These are phyloP conservation scores for Rhodosporidiobolus odoratus DNA, from an alignment of 768 basidiomycete species.

Conservation along the genomic window DNA sequence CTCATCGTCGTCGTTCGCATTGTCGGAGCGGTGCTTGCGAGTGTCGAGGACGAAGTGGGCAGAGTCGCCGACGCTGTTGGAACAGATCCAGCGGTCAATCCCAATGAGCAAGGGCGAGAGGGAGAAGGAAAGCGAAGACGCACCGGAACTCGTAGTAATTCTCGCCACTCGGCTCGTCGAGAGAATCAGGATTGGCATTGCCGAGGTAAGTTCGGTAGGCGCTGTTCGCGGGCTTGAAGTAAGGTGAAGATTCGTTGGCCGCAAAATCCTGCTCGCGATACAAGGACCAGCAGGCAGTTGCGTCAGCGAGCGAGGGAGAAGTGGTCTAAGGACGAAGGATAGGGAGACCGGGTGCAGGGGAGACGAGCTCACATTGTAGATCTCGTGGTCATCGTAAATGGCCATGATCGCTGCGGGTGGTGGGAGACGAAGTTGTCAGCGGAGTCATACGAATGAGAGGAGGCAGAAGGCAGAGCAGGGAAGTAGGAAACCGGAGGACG, in stretches of 20 bases:
- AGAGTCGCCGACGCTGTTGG: slow-evolving; percentile 56
- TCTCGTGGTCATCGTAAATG: slow-evolving; percentile 59
- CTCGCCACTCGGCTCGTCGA: slow-evolving; percentile 1
- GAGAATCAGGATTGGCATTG: slow-evolving; percentile 47
- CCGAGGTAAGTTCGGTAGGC: slow-evolving; percentile 64
- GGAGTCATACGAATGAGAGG: neutral
- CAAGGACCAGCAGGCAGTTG: too few species aligned
- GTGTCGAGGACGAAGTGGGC: slow-evolving; percentile 78
- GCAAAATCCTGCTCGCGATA: slow-evolving; percentile 12
- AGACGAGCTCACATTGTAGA: slow-evolving; percentile 27
- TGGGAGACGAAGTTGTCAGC: neutral
- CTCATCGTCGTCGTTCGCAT: slow-evolving; percentile 44
- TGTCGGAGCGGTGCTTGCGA: slow-evolving; percentile 56
- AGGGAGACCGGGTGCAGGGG: neutral
- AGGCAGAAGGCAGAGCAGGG: neutral
- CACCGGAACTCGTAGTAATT: slow-evolving; percentile 57
- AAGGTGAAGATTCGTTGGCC: slow-evolving; percentile 54
- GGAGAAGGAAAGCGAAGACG: neutral
- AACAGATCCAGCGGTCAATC: neutral
- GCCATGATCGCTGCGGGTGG: slow-evolving; percentile 7
- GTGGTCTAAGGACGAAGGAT: too few species aligned
- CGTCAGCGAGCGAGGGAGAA: too few species aligned
- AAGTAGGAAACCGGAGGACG: neutral
- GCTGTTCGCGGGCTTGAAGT: slow-evolving; percentile 58
- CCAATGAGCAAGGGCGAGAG: neutral